Base-by-base conservation (phyloP, 139 green algal species). In the Tetradesmus lagerheimii region DNA sequence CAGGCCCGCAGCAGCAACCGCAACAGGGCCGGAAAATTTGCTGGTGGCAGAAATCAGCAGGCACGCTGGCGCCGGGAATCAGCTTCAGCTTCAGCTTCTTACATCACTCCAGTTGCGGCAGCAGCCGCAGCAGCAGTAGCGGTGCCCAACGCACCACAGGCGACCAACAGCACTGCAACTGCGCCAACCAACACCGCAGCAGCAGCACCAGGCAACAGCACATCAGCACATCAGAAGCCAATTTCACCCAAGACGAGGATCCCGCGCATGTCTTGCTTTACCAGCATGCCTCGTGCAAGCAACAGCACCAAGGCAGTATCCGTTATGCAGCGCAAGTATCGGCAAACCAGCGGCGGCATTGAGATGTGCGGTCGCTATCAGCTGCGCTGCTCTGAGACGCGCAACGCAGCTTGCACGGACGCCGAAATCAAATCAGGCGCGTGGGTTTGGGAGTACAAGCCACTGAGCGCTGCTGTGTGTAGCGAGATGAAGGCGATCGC, bases 401-500 rank as follows among this genome's bases (percentile, higher is more conserved):
- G 34, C 25, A 27, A 0, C 6, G 35, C 16, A 18, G 34, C 77
- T 23, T 83, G 77, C 77, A 83, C 34, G n/a, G 77, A 41, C 3
- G 37, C 29, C 11, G 77, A 45, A 18, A n/a, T 45, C 16, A 62
- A 43, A 9, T 53, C 25, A 4, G 37, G 34, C 31, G 41, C 35
- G 18, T 83, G 77, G 77, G 31, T 83, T 38, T 83, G 79, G 79
- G 27, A 85, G 41, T 64, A 85, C 27, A 39, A 20, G 25, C 41
- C 79, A 9, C 47, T 75, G 27, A 76, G 50, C 15, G 27, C 31
- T 29, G 29, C 81, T 8, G 31, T 25, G 9, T 86, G 81, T 34
- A 27, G 9, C 29, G 39, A 75, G n/a, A n/a, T 86, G 20, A 38
- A 76, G 81, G 29, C 37, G 25, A 35, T 31, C 18, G 81, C 81